phyloP scores from a whole-genome alignment of 768 basidiomycete species.

The Pleurotus sapidus region DNA sequence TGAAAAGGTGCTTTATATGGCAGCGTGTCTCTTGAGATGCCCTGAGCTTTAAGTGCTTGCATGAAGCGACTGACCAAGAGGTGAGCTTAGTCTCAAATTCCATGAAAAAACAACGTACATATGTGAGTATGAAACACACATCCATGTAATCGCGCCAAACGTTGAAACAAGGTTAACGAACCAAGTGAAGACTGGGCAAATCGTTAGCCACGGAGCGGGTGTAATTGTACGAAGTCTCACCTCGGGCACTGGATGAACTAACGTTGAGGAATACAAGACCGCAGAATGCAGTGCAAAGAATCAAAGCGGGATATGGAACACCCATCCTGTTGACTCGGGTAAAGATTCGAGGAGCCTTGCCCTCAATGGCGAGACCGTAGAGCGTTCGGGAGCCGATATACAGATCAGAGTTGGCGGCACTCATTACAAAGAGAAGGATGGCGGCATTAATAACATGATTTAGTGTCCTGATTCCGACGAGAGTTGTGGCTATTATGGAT shows the following conservation, averaged over 20 bases:
- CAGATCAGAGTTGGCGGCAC: slow-evolving; percentile 62
- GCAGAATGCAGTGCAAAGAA: slow-evolving; percentile 54
- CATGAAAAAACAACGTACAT: slow-evolving; percentile 37
- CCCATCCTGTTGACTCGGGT: slow-evolving; percentile 40
- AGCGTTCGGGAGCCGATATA: slow-evolving; percentile 50
- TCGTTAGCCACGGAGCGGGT: slow-evolving; percentile 16
- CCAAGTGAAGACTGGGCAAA: slow-evolving; percentile 46
- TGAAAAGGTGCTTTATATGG: slow-evolving; percentile 61
- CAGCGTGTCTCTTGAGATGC: slow-evolving; percentile 36
- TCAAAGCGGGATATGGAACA: slow-evolving; percentile 49
- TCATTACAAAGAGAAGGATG: slow-evolving; percentile 64
- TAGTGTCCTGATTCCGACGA: slow-evolving; percentile 54
- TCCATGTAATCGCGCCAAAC: slow-evolving; percentile 47
- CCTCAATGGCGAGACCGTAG: slow-evolving; percentile 46
- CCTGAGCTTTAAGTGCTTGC: slow-evolving; percentile 40
- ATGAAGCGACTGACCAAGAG: slow-evolving; percentile 35
- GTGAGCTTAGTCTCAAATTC: neutral
- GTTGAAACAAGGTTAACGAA: slow-evolving; percentile 48
- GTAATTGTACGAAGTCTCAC: slow-evolving; percentile 20
- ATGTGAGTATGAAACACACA: slow-evolving; percentile 55
- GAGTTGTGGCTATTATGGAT: slow-evolving; percentile 24
- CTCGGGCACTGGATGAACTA: slow-evolving; percentile 45
- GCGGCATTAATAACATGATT: slow-evolving; percentile 65
- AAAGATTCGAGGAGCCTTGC: slow-evolving; percentile 46
- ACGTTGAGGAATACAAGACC: slow-evolving; percentile 58